Conservation (phyloP, 371 early-diverging fungal genomes). For the Lichtheimia hyalospora region DNA sequence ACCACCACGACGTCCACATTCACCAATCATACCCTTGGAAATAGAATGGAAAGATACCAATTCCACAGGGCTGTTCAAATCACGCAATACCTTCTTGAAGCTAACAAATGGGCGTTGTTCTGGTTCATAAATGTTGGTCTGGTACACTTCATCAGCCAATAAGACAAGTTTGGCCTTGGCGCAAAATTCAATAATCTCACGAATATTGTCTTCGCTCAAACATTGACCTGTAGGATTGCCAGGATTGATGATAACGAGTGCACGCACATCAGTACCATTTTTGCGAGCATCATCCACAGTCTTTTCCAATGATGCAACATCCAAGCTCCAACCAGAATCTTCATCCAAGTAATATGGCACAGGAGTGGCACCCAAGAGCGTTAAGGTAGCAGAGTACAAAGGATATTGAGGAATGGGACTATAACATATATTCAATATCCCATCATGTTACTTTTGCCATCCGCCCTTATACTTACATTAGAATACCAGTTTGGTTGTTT, state of each 20-base stretch:
- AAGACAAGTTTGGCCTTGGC: slow-evolving; percentile 73
- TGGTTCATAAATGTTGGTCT: slow-evolving; percentile 86
- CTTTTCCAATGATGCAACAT: slow-evolving; percentile 56
- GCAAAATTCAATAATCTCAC: slow-evolving; percentile 82
- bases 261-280: slow-evolving; percentile 82
- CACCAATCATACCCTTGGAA: slow-evolving; percentile 98
- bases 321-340: slow-evolving; percentile 76
- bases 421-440: neutral
- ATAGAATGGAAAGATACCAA: slow-evolving; percentile 71
- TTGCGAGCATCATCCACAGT: slow-evolving; percentile 62
- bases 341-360: slow-evolving; percentile 94
- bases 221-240: slow-evolving; percentile 96
- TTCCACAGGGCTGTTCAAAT: slow-evolving; percentile 63
- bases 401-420: slow-evolving; percentile 97
- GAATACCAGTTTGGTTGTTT: slow-evolving; percentile 79
- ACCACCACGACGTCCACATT: slow-evolving; percentile 97
- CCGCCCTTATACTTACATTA: slow-evolving; percentile 57
- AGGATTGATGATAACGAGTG: slow-evolving; percentile 93
- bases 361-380: slow-evolving; percentile 72
- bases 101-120: slow-evolving; percentile 84
- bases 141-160: slow-evolving; percentile 96
- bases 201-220: slow-evolving; percentile 74
- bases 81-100: slow-evolving; percentile 84
- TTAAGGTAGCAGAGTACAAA: slow-evolving; percentile 88
- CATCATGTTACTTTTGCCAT: neutral